Evolutionary conservation across 257 asterid species (phyloP).

Genomic region (Anisodus tanguticus): DNA sequence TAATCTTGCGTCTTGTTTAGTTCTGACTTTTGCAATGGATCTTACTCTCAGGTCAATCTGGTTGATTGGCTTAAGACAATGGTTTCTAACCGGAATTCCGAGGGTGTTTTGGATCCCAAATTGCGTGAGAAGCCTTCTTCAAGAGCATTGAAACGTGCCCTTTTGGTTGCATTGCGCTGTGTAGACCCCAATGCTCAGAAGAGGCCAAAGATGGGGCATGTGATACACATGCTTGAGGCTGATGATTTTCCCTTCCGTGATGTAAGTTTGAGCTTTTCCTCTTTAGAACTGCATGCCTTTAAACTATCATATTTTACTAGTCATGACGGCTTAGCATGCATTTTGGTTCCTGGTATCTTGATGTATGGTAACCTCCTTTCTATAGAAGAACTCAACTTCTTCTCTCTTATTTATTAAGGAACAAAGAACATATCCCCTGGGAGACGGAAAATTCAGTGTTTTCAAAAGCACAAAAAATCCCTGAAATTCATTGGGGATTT

Average conservation of each 20-base stretch:
- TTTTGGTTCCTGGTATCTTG: not conserved
- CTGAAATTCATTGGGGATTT: too few relatives aligned
- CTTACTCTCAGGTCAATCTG: conserved; percentile 33
- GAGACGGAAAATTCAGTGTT: too few relatives aligned
- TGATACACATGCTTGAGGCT: conserved; percentile 49
- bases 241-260: conserved; percentile 47
- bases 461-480: too few relatives aligned
- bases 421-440: not conserved
- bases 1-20: not conserved
- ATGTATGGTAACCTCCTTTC: not conserved
- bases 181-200: conserved; percentile 48
- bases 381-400: not conserved
- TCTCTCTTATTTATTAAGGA: not conserved
- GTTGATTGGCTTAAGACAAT: conserved; percentile 45
- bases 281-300: not conserved
- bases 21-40: conserved; percentile 23
- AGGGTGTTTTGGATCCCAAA: conserved; percentile 47
- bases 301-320: not conserved
- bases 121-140: conserved; percentile 42
- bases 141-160: conserved; percentile 48
- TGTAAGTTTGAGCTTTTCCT: conserved; percentile 33
- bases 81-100: conserved; percentile 48
- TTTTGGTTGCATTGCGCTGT: conserved; percentile 50
- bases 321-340: conserved; percentile 9
- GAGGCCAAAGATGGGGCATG: conserved; percentile 51